Evolutionary conservation across 2,329 filamentous ascomycete species (phyloP).

Genomic region (Hypoxylon sp.): DNA sequence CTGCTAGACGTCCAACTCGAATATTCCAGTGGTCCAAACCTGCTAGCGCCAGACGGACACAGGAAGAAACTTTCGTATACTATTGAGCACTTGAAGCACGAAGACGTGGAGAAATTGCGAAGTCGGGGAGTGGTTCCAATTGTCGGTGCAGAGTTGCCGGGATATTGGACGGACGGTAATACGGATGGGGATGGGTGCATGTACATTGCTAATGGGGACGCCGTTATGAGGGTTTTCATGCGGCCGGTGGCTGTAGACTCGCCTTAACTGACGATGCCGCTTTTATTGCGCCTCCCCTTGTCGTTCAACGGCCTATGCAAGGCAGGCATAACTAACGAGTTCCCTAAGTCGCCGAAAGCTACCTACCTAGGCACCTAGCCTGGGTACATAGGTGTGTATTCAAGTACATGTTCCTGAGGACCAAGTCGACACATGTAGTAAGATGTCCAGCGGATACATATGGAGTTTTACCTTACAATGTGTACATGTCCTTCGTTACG

Average conservation of each 20-base stretch:
- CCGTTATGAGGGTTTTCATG: conserved; percentile 26
- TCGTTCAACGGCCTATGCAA: too few relatives aligned
- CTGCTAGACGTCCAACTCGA: conserved; percentile 39
- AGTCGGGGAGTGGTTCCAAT: neutral
- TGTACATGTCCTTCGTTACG: too few relatives aligned
- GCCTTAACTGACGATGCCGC: too few relatives aligned
- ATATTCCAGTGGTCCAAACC: conserved; percentile 18
- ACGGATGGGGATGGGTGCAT: conserved; percentile 26
- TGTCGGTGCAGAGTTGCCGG: conserved; percentile 7
- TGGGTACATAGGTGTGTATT: too few relatives aligned
- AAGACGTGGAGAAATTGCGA: conserved; percentile 6
- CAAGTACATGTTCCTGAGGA: too few relatives aligned
- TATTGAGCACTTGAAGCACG: conserved; percentile 11
- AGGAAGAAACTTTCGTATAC: conserved; percentile 24
- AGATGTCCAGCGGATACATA: too few relatives aligned
- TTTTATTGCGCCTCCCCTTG: too few relatives aligned
- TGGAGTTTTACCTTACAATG: too few relatives aligned
- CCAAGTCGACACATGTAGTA: too few relatives aligned
- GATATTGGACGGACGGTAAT: conserved; percentile 17
- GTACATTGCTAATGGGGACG: conserved; percentile 28
- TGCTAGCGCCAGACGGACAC: neutral
- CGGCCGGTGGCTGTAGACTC: conserved; percentile 3
- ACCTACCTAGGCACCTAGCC: too few relatives aligned
- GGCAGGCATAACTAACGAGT: too few relatives aligned
- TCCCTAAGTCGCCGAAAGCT: too few relatives aligned